Conservation (phyloP, 441 rosid genomes). For the Populus hybrid region DNA sequence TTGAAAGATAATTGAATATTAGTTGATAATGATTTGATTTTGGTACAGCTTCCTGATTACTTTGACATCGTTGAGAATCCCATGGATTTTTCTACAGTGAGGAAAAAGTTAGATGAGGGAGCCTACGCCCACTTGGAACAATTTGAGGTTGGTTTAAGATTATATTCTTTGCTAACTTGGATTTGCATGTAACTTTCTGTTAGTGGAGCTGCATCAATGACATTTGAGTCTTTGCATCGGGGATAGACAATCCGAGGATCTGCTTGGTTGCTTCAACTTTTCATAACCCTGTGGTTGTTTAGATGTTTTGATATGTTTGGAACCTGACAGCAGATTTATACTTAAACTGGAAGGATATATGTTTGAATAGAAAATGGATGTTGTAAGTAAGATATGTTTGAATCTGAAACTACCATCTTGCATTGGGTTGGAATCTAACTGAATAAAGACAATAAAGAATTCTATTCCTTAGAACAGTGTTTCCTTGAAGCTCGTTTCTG, state of each 20-base stretch:
- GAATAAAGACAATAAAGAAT: background rate
- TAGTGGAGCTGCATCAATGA: background rate
- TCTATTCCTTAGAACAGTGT: background rate
- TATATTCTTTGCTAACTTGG: conserved; percentile 7
- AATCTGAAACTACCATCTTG: background rate
- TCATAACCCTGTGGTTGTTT: background rate
- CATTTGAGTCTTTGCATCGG: background rate
- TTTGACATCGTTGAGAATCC: conserved; percentile 72
- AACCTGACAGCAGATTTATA: background rate
- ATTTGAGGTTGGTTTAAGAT: conserved; percentile 58
- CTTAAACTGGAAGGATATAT: background rate
- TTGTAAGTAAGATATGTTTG: background rate
- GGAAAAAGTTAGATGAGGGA: conserved; percentile 61
- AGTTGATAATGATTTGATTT: conserved; percentile 20
- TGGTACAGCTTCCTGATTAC: conserved; percentile 83
- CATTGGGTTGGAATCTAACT: background rate
- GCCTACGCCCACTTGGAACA: conserved; percentile 67
- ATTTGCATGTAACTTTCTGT: background rate
- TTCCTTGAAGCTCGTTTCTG: background rate
- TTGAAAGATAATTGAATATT: background rate
- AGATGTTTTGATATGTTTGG: background rate
- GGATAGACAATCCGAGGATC: background rate
- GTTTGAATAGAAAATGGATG: background rate
- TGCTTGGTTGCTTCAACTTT: background rate
- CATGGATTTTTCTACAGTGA: conserved; percentile 79